A percentile compares a stretch with the other conserved stretches of the same genome.
Evolutionary conservation across 2,329 filamentous ascomycete genomes (phyloP).

Genomic region (Lithohypha guttulata): DNA sequence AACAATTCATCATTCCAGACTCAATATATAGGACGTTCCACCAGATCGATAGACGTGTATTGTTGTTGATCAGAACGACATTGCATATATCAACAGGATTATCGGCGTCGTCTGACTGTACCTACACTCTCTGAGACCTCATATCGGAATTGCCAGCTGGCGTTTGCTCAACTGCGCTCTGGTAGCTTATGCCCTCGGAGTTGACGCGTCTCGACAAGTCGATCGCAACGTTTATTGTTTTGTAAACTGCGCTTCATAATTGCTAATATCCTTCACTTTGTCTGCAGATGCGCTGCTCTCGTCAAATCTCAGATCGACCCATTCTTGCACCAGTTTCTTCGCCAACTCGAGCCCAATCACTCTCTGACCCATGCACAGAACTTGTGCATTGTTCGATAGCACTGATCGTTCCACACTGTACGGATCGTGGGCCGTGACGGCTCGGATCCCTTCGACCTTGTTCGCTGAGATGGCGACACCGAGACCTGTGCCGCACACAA

Average conservation of each 20-base stretch:
- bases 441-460: slow-evolving; percentile 72
- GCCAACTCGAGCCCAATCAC: slow-evolving; percentile 75
- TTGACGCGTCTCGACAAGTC: background rate
- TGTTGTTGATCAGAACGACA: no score
- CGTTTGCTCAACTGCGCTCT: background rate
- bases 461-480: slow-evolving; percentile 84
- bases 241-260: slow-evolving; percentile 32
- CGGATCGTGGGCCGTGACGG: slow-evolving; percentile 81
- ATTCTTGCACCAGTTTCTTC: slow-evolving; percentile 65
- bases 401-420: slow-evolving; percentile 74
- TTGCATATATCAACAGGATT: background rate
- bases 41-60: no score
- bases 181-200: background rate
- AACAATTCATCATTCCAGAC: no score
- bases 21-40: no score
- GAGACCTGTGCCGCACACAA: slow-evolving; percentile 78
- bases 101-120: no score
- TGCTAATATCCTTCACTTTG: slow-evolving; percentile 42
- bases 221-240: background rate
- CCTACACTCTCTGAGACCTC: no score
- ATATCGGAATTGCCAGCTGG: no score
- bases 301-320: slow-evolving; percentile 76
- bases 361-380: slow-evolving; percentile 74
- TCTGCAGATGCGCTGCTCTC: slow-evolving; percentile 51
- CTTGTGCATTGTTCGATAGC: slow-evolving; percentile 76